Evolutionary conservation across 306 rosid genomes (phyloP).

Genomic region (Prunus mira): DNA sequence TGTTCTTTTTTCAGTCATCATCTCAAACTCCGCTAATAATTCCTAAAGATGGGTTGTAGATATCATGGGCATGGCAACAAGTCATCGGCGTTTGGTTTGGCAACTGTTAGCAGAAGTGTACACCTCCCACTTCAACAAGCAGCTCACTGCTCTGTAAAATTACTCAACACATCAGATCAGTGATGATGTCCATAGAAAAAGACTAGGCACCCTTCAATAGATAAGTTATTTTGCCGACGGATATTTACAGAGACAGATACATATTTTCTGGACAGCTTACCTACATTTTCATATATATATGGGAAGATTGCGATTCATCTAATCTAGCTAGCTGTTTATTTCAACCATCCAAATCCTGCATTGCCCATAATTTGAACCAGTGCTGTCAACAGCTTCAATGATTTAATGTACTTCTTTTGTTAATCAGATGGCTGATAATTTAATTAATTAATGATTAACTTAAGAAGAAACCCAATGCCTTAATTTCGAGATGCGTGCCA

Average conservation of each 20-base stretch:
- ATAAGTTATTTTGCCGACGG: conserved; percentile 23
- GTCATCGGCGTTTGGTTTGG: background rate
- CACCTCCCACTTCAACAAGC: conserved; percentile 7
- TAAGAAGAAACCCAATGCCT: background rate
- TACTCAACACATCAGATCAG: conserved; percentile 13
- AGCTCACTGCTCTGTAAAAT: background rate
- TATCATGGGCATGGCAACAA: background rate
- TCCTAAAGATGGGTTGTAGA: background rate
- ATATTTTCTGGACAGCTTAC: conserved; percentile 43
- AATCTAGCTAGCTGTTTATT: conserved; percentile 16
- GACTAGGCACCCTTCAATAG: conserved; percentile 61
- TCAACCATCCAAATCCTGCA: conserved; percentile 1
- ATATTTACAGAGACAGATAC: conserved; percentile 20
- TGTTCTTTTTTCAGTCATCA: background rate
- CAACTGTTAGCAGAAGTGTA: background rate
- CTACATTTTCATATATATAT: conserved; percentile 34
- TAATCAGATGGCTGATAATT: too few relatives aligned
- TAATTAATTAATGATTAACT: background rate
- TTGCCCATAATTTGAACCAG: background rate
- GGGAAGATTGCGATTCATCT: conserved; percentile 29
- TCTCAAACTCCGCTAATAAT: background rate
- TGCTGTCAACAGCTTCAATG: conserved; percentile 16
- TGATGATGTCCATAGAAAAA: conserved; percentile 37
- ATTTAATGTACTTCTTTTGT: background rate
- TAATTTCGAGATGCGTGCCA: background rate